Conservation (phyloP, 208 protist genomes). For the Acanthamoeba royreba region DNA sequence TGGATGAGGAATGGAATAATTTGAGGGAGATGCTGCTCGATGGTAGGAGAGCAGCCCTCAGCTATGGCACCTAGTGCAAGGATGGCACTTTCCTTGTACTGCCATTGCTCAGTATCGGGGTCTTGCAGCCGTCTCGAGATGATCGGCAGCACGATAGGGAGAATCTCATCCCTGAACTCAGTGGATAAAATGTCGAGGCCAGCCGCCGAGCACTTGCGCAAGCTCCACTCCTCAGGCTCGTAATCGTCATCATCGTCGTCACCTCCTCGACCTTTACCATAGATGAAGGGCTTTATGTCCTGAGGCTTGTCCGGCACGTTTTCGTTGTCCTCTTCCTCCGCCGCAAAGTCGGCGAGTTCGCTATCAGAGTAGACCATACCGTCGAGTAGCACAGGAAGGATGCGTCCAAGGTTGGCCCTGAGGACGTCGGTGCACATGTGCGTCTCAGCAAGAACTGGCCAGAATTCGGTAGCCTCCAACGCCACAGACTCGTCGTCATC, state of each 20-base stretch:
- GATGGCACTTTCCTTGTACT: constrained; percentile 71
- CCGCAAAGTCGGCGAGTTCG: constrained; percentile 69
- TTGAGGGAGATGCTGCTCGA: constrained; percentile 63
- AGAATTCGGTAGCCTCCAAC: constrained; percentile 82
- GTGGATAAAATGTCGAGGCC: constrained; percentile 75
- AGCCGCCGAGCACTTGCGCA: constrained; percentile 81
- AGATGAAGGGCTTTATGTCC: constrained; percentile 76
- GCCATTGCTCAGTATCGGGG: constrained; percentile 52
- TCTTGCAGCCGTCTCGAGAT: constrained; percentile 65
- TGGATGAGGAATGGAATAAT: constrained; percentile 78
- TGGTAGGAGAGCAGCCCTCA: constrained; percentile 72
- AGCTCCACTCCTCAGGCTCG: constrained; percentile 72
- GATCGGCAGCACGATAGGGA: constrained; percentile 74
- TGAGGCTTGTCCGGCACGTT: constrained; percentile 66
- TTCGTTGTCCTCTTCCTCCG: constrained; percentile 68
- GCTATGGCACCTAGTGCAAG: constrained; percentile 80
- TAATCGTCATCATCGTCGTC: constrained; percentile 74
- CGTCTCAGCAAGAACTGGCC: constrained; percentile 68
- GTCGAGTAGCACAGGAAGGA: constrained; percentile 80
- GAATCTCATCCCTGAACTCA: constrained; percentile 61
- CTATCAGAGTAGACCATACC: constrained; percentile 81
- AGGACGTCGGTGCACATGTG: constrained; percentile 32
- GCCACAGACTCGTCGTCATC: constrained; percentile 63
- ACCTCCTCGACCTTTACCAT: constrained; percentile 1
- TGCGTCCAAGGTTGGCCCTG: constrained; percentile 17